Conservation (phyloP, 1,284 basidiomycete genomes). For the Phlebopus sp. region DNA sequence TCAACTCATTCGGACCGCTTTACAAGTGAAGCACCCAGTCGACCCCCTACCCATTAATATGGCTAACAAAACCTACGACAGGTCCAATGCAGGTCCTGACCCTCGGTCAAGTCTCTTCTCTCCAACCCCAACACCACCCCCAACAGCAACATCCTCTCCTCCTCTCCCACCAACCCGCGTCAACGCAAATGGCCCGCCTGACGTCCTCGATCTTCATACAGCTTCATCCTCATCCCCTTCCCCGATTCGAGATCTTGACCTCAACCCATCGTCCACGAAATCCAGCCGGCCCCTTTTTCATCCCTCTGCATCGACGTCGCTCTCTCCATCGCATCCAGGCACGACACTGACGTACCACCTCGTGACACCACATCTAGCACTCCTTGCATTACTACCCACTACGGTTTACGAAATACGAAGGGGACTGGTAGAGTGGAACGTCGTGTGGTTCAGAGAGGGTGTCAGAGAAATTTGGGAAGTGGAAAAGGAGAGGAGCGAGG, state of each 20-base stretch:
- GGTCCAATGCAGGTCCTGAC: conserved; percentile 38
- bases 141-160: not conserved
- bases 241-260: conserved; percentile 18
- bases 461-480: conserved; percentile 74
- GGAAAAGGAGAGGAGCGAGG: conserved; percentile 56
- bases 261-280: conserved; percentile 45
- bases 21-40: conserved; percentile 59
- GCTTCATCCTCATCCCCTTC: not conserved
- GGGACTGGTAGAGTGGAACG: conserved; percentile 90
- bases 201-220: conserved; percentile 3
- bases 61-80: conserved; percentile 17
- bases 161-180: not conserved
- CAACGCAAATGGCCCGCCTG: not conserved
- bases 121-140: conserved; percentile 4
- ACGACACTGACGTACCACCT: conserved; percentile 87
- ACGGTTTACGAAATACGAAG: conserved; percentile 74
- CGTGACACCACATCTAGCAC: conserved; percentile 76
- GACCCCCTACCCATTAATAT: not conserved
- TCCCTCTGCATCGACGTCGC: conserved; percentile 44
- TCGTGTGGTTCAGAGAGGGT: conserved; percentile 83
- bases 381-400: conserved; percentile 81
- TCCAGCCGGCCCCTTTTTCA: conserved; percentile 23
- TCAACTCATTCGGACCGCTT: conserved; percentile 81
- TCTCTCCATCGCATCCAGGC: conserved; percentile 60
- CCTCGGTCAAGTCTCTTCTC: not conserved